A percentile compares a stretch with the other conserved stretches of the same genome.
phyloP scores from a whole-genome alignment of 2,329 filamentous ascomycete genomes.

The Lasiodiplodia sp. region DNA sequence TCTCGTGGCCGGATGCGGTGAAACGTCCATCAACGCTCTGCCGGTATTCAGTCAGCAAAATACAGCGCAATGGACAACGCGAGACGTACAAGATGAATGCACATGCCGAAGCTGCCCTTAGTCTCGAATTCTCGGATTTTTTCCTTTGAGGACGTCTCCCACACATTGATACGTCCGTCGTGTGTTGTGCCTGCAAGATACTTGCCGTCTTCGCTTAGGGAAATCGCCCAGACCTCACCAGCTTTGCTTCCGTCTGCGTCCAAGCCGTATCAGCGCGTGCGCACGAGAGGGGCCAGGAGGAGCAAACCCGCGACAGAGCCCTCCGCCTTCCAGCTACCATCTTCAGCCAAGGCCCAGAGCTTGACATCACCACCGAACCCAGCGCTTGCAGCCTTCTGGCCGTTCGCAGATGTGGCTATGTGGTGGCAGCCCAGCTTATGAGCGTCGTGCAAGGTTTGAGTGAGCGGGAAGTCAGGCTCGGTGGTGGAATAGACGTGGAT shows the following conservation, averaged over 20 bases:
- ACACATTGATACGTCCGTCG: constrained; percentile 88
- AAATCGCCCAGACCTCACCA: constrained; percentile 85
- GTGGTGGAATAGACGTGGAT: constrained; percentile 81
- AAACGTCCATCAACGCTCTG: constrained; percentile 77
- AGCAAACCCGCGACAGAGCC: constrained; percentile 53
- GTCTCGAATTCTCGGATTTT: constrained; percentile 89
- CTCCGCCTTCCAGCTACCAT: constrained; percentile 62
- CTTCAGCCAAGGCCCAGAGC: constrained; percentile 71
- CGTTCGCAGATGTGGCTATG: constrained; percentile 73
- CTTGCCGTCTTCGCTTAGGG: constrained; percentile 81
- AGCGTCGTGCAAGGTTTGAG: constrained; percentile 79
- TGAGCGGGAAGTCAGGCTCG: constrained; percentile 74
- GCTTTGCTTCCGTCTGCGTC: constrained; percentile 62
- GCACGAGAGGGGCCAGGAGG: not conserved
- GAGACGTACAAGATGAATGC: constrained; percentile 74
- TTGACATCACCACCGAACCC: constrained; percentile 91
- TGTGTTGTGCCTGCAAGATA: constrained; percentile 88
- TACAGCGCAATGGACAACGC: not conserved
- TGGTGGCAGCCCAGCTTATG: constrained; percentile 94
- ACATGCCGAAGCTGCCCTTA: constrained; percentile 89
- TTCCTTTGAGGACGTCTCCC: constrained; percentile 67
- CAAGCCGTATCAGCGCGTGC: constrained; percentile 1
- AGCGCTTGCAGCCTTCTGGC: constrained; percentile 77
- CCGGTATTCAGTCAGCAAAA: not conserved
- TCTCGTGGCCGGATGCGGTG: constrained; percentile 92